Evolutionary conservation across 2,329 filamentous ascomycete species (phyloP).

Genomic region (Colletotrichum orchidophilum): DNA sequence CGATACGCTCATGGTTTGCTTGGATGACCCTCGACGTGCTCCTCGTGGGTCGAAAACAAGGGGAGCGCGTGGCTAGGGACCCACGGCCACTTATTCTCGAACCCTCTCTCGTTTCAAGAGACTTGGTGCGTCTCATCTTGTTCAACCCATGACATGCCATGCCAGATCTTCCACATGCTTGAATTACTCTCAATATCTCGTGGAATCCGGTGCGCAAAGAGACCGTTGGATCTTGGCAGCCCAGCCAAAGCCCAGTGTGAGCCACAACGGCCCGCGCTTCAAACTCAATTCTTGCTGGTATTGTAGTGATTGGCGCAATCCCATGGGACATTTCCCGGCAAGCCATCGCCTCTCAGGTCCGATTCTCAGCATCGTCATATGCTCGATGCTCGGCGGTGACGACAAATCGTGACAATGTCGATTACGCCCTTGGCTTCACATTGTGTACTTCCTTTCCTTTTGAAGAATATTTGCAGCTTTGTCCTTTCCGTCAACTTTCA

Average conservation of each 20-base stretch:
- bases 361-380: background rate
- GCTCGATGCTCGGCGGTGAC: background rate
- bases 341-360: background rate
- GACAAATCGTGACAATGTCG: too few relatives aligned
- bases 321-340: too few relatives aligned
- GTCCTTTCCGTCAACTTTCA: background rate
- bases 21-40: conserved; percentile 10
- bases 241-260: background rate
- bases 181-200: background rate
- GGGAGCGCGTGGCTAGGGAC: conserved; percentile 8
- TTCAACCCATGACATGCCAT: background rate
- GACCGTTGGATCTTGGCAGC: background rate
- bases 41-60: conserved; percentile 2
- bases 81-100: background rate
- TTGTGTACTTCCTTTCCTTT: too few relatives aligned
- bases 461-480: too few relatives aligned
- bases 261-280: background rate
- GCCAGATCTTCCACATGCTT: background rate
- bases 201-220: background rate
- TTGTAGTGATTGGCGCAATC: background rate
- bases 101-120: conserved; percentile 3
- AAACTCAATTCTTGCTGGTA: background rate
- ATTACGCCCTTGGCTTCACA: too few relatives aligned
- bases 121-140: background rate
- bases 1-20: conserved; percentile 5